Percentiles rank a stretch among this genome's conserved stretches.
These are phyloP conservation scores for Ormosia emarginata DNA, from an alignment of 306 rosid genomes.

Conservation along the genomic window DNA sequence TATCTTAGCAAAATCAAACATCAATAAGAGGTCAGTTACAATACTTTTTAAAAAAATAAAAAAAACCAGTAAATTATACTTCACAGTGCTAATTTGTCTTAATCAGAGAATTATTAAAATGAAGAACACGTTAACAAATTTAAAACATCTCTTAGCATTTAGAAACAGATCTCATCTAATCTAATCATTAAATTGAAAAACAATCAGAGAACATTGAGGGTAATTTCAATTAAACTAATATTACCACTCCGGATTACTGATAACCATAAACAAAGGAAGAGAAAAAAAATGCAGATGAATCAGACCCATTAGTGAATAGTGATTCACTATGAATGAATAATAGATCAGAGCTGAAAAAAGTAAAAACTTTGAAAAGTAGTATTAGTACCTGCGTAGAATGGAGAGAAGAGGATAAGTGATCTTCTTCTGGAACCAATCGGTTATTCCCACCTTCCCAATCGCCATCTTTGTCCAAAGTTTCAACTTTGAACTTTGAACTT, in stretches of 20 bases:
- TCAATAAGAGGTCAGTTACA: not conserved
- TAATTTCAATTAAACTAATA: not conserved
- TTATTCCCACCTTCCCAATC: slow-evolving; percentile 26
- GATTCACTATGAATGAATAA: not conserved
- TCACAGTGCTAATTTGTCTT: not conserved
- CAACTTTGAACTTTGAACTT: not conserved
- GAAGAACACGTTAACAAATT: not conserved
- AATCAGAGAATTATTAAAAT: not conserved
- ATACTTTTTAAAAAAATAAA: not conserved
- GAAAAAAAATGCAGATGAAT: not conserved
- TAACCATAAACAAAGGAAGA: not conserved
- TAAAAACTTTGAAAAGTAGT: not conserved
- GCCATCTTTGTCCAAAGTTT: slow-evolving; percentile 27
- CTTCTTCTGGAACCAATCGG: slow-evolving; percentile 62
- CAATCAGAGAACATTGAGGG: not conserved
- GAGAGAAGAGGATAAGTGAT: slow-evolving; percentile 63
- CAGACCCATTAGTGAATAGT: not conserved
- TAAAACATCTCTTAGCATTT: not conserved
- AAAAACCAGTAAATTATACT: not conserved
- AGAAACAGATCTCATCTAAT: slow-evolving; percentile 1
- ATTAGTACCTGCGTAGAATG: slow-evolving; percentile 65
- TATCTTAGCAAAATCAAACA: not conserved
- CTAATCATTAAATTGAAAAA: not conserved
- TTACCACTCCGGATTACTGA: not conserved
- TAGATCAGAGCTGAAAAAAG: not conserved